These are phyloP conservation scores for Sporothrix mexicana DNA, from an alignment of 2,329 filamentous ascomycete species.

Conservation along the genomic window DNA sequence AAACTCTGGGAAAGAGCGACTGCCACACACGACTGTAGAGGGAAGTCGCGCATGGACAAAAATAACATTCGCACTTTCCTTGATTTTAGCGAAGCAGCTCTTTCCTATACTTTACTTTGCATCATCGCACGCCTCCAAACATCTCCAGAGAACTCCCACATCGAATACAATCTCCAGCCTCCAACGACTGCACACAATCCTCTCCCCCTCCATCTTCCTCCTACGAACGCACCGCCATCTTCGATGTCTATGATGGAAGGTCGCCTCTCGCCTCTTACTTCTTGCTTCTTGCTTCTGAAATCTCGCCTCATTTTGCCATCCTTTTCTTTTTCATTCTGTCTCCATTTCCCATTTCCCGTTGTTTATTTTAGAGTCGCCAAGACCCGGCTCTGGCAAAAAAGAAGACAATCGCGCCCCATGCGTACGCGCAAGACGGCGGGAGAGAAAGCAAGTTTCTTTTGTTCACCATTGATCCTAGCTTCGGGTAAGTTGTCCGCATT, in stretches of 20 bases:
- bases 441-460: not conserved
- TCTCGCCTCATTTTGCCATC: not conserved
- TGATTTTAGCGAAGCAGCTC: not conserved
- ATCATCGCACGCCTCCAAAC: no score
- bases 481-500: slow-evolving; percentile 8
- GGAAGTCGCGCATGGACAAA: not conserved
- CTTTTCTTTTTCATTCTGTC: no score
- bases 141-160: not conserved
- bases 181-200: not conserved
- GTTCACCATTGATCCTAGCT: not conserved
- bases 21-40: no score
- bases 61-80: not conserved
- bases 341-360: not conserved
- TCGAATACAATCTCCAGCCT: not conserved
- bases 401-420: no score
- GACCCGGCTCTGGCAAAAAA: slow-evolving; percentile 3
- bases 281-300: not conserved
- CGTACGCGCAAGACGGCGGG: not conserved
- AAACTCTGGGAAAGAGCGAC: not conserved
- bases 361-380: not conserved
- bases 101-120: not conserved
- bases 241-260: no score
- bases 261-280: no score
- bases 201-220: no score
- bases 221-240: no score